Base-by-base conservation (phyloP, 352 stramenopile genomes). In the Phytophthora gonapodyides region DNA sequence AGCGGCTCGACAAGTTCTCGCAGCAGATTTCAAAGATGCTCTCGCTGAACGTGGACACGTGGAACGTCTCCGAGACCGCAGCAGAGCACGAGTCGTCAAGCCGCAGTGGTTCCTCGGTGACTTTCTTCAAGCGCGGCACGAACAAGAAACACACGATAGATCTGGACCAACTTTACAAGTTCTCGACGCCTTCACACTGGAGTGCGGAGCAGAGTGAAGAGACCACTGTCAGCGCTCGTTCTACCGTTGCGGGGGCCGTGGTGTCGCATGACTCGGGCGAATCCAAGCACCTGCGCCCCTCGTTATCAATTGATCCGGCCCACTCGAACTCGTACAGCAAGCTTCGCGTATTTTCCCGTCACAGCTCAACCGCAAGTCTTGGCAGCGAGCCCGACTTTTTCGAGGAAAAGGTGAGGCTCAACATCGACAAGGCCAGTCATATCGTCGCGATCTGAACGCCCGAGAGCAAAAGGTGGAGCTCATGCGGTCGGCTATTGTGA, bases 11-110 rank as follows among this genome's bases (percentile, higher is more conserved):
- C 16, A 63, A 66, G 30, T 76, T 82, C 21, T 55, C 62, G 0
- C 64, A 69, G 27, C 61, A 78, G 24, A 69, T 76, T 27, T 68
- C 62, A 31, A 80, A 69, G 42, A 65, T 64, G 66, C n/a, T 67
- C 19, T 67, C 33, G 13, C 41, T 64, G 33, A 38, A 61, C 12
- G 34, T 55, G 31, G 52, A 67, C 16, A 49, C 15, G 6, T 43
- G 40, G 11, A 52, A 62, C 34, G 12, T 61, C 36, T 70, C 64
- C 3, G 36, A 41, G 31, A 54, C 36, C 17, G 58, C 35, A 36
- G 11, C 43, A 12, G 52, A 60, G 5, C 21, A 53, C 15, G 31
- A 40, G 2, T 62, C 47, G 21, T 59, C 52, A 31, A 60, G 47
- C 6, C 11, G 48, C n/a, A 54, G 47, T 11, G 57, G 44, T 8